These are phyloP conservation scores for Camelina hispida DNA, from an alignment of 345 rosid species.

Conservation along the genomic window DNA sequence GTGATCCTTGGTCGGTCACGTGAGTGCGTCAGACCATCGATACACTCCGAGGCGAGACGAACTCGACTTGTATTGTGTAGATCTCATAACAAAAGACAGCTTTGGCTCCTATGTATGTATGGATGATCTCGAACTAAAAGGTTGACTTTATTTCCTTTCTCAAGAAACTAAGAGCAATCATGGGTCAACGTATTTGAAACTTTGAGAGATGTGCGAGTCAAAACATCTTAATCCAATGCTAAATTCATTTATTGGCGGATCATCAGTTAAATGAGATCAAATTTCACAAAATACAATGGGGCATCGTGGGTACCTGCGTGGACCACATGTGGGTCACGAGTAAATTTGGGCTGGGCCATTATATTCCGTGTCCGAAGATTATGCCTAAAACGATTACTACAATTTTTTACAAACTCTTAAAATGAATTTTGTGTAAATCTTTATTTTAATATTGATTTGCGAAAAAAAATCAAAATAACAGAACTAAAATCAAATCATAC, in stretches of 20 bases:
- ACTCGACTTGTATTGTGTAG: neutral
- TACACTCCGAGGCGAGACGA: slow-evolving; percentile 13
- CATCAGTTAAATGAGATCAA: slow-evolving; percentile 4
- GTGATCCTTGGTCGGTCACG: slow-evolving; percentile 44
- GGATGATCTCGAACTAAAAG: slow-evolving; percentile 1
- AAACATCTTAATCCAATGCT: slow-evolving; percentile 22
- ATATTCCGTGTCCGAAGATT: neutral
- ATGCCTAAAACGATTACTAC: neutral
- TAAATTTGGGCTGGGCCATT: slow-evolving; percentile 37
- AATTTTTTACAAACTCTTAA: neutral
- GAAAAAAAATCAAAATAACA: neutral
- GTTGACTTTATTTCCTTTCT: slow-evolving; percentile 13
- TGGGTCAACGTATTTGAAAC: slow-evolving; percentile 13
- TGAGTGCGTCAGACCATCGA: slow-evolving; percentile 30
- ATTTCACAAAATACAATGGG: neutral
- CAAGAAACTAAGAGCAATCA: slow-evolving; percentile 2
- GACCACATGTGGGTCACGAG: slow-evolving; percentile 1
- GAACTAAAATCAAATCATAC: neutral
- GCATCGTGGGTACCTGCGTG: slow-evolving; percentile 3
- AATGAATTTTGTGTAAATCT: neutral
- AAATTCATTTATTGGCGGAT: neutral
- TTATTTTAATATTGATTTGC: neutral
- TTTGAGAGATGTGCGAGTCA: slow-evolving; percentile 14
- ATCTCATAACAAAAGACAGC: neutral
- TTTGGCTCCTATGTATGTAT: neutral